Evolutionary conservation across 2,329 filamentous ascomycete genomes (phyloP), one percentile per base, ranked within the genome.

Genomic region (Penicillium sp.): DNA sequence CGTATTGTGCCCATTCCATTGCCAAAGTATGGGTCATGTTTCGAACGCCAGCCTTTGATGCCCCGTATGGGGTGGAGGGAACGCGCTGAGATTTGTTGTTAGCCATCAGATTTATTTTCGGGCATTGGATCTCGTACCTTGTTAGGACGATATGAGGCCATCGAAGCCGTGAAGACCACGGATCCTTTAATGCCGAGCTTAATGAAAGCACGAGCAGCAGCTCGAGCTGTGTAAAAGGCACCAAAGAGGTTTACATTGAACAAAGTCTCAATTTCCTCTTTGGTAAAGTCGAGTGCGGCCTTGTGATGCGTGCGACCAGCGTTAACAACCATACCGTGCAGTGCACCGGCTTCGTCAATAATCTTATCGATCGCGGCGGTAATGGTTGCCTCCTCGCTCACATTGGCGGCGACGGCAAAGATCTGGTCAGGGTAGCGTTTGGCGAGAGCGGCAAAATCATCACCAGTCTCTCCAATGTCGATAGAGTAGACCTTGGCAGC

Each of bases 261-360:
- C 3, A 82, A 61, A 11, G 72, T 69, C 58, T 80, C 74, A 39
- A 82, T 78, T 56, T 82, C 79, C 55, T 80, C 79, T 0, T 73
- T 76, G 1, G 78, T 81, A 50, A 81, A 83, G 24, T 84, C 80
- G 6, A 83, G 68, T 0, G 81, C 81, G 2, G 81, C 68, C 65
- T 83, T 82, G 62, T 83, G 82, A 63, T 83, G 81, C 13, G 81
- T 84, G 14, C 78, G 70, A 14, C 81, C 81, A 0, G 81, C 81
- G 59, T 84, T 83, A 24, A 75, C 77, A 2, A 83, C 79, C 72
- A 84, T 80, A 13, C 81, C 81, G 56, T 83, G 78, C 7, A 83
- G 61, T 4, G 71, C 76, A 4, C 80, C 81, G 0, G 72, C 73
- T 52, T 81, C 73, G 10, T 65, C 64, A 2, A 83, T 63, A 9